Evolutionary conservation across 768 basidiomycete species (phyloP), one percentile per base, ranked within the genome.

Genomic region (Boletus tylopilopsis): DNA sequence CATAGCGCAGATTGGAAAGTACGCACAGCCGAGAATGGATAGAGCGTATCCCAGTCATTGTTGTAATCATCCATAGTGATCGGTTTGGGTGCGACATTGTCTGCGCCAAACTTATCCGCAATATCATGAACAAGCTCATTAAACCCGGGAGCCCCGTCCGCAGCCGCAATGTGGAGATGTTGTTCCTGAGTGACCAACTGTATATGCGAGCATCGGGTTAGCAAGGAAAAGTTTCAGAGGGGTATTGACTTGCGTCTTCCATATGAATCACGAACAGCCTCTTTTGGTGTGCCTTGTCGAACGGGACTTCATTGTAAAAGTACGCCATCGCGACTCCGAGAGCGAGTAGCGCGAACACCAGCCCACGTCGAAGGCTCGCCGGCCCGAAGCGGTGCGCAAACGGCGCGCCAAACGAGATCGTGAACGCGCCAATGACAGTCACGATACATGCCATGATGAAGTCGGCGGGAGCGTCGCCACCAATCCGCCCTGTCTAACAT

Each of bases 221-320:
- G 53, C 24, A 33, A 18, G 24, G 16, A 33, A 33, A 12, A 33
- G 15, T 6, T 33, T 3, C 4, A 18, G 6, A 5, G 29, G 13
- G 25, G 11, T 18, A 36, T 21, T 4, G 10, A 67, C 84, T 58
- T 63, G 93, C 93, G 59, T 97, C 91, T 68, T 95, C 91, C 55
- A 84, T 74, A 61, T 92, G 85, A 35, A 96, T 68, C 29, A 93
- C 76, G 59, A 90, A 94, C 42, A 95, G 42, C 47, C 95, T 73
- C 69, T 91, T 91, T 58, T 93, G 94, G 63, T 97, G 95, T 76
- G 82, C 81, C 15, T 61, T 67, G 59, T 96, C 93, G 64, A 94
- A 98, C 0, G 87, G 82, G 5, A 69, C 66, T 35, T 77, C 69
- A 56, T 70, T 64, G 6, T 78, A 72, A 66, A 92, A 92, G 35